Conservation (phyloP, 176 grass and related monocot genomes). For the Musa beccarii region DNA sequence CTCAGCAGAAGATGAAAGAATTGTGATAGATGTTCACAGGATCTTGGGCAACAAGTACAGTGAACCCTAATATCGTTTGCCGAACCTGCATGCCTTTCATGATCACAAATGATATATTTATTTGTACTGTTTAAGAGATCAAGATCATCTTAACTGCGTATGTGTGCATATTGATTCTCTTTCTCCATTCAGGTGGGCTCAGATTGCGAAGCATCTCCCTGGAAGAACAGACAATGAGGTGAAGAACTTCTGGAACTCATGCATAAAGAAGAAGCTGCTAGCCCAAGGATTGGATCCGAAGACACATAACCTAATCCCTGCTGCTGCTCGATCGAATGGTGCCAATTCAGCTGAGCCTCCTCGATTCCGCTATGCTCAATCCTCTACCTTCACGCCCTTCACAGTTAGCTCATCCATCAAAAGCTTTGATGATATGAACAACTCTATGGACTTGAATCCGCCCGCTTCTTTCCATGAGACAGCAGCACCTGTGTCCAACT, state of each 20-base stretch:
- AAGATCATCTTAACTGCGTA: no score
- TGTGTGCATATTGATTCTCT: neutral
- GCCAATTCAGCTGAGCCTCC: no score
- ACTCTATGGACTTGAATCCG: no score
- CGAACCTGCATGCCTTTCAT: neutral
- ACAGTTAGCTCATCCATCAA: no score
- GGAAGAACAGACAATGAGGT: slow-evolving; percentile 98
- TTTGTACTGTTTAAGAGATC: no score
- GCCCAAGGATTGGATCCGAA: slow-evolving; percentile 11
- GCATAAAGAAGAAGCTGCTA: slow-evolving; percentile 98
- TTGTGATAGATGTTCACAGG: slow-evolving; percentile 89
- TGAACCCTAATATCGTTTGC: neutral
- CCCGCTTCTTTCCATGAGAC: no score
- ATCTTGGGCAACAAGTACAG: slow-evolving; percentile 89
- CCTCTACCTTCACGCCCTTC: no score
- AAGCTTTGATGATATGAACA: no score
- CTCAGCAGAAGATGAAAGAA: slow-evolving; percentile 74
- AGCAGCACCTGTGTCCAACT: no score
- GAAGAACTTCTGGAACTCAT: slow-evolving; percentile 99
- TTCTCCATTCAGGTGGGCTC: slow-evolving; percentile 51
- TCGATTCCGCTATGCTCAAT: no score
- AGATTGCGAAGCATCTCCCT: slow-evolving; percentile 92
- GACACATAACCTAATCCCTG: neutral
- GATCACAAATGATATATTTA: no score
- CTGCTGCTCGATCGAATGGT: no score